Evolutionary conservation across 805 yeast species (phyloP).

Genomic region (Zygosaccharomyces pseudorouxii): DNA sequence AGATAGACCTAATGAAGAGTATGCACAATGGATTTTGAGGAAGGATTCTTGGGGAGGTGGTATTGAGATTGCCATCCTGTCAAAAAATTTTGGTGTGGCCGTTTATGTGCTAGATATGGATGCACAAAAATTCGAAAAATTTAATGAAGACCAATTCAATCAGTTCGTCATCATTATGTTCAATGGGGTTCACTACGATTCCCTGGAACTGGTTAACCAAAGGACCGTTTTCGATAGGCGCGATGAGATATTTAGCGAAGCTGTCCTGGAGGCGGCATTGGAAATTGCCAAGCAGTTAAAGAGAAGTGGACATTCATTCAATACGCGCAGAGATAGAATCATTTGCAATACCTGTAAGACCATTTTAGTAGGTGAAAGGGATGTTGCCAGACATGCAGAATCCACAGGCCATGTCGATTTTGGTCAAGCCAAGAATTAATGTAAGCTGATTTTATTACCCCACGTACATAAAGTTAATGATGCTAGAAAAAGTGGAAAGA

Average conservation of each 20-base stretch:
- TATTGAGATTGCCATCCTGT: slow-evolving; percentile 62
- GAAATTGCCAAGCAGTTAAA: slow-evolving; percentile 45
- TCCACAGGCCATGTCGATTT: slow-evolving; percentile 56
- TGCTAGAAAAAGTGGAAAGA: not conserved
- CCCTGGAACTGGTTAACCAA: slow-evolving; percentile 42
- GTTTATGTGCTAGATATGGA: slow-evolving; percentile 64
- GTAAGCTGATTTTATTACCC: slow-evolving; percentile 3
- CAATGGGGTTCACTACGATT: slow-evolving; percentile 72
- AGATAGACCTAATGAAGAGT: slow-evolving; percentile 40
- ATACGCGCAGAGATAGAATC: slow-evolving; percentile 54
- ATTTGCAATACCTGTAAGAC: slow-evolving; percentile 53
- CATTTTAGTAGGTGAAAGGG: slow-evolving; percentile 56
- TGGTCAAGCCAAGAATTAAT: slow-evolving; percentile 43
- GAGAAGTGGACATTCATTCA: slow-evolving; percentile 54
- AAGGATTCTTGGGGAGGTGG: slow-evolving; percentile 80
- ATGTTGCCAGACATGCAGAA: slow-evolving; percentile 60
- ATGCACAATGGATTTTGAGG: slow-evolving; percentile 56
- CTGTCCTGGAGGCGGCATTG: slow-evolving; percentile 37
- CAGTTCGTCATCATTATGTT: slow-evolving; percentile 53
- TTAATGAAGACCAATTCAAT: slow-evolving; percentile 41
- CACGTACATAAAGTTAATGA: slow-evolving; percentile 4
- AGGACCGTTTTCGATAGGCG: slow-evolving; percentile 41
- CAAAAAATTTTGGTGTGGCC: slow-evolving; percentile 46
- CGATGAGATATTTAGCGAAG: slow-evolving; percentile 31
- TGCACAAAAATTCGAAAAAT: slow-evolving; percentile 52